A percentile compares a stretch with the other conserved stretches of the same genome.
These are phyloP conservation scores for Solanum aculeatissimum DNA, from an alignment of 305 asterid species.

Conservation along the genomic window DNA sequence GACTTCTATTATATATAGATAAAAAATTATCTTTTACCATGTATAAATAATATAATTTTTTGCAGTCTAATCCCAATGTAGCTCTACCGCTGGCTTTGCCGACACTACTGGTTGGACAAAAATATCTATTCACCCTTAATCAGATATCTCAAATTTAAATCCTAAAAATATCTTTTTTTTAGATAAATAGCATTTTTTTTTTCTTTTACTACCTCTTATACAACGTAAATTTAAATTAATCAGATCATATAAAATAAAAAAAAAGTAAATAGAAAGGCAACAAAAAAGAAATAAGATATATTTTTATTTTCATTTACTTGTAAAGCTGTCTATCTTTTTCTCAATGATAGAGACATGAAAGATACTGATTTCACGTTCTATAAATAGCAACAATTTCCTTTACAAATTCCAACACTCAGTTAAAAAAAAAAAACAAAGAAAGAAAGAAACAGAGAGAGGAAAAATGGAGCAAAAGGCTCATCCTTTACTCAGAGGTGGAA, in stretches of 20 bases:
- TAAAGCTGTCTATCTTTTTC: neutral
- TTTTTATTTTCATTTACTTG: neutral
- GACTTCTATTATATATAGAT: no score
- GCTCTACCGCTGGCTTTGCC: no score
- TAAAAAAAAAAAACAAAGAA: neutral
- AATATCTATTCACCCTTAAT: neutral
- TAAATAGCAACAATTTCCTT: neutral
- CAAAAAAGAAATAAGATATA: neutral
- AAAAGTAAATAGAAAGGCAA: neutral
- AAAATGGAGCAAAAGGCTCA: slow-evolving; percentile 33
- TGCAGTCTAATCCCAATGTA: no score
- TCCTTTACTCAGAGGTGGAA: slow-evolving; percentile 57
- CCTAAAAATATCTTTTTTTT: neutral
- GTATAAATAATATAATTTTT: no score
- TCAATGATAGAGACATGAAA: neutral
- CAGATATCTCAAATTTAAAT: neutral
- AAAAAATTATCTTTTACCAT: no score
- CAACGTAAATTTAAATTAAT: neutral
- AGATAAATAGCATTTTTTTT: neutral
- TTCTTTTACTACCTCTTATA: neutral
- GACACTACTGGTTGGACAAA: neutral
- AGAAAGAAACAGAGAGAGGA: neutral
- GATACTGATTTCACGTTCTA: neutral
- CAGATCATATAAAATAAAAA: no score
- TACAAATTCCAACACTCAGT: neutral